These are phyloP conservation scores for Mortierella antarctica DNA, from an alignment of 192 early-diverging fungal genomes.

Conservation along the genomic window DNA sequence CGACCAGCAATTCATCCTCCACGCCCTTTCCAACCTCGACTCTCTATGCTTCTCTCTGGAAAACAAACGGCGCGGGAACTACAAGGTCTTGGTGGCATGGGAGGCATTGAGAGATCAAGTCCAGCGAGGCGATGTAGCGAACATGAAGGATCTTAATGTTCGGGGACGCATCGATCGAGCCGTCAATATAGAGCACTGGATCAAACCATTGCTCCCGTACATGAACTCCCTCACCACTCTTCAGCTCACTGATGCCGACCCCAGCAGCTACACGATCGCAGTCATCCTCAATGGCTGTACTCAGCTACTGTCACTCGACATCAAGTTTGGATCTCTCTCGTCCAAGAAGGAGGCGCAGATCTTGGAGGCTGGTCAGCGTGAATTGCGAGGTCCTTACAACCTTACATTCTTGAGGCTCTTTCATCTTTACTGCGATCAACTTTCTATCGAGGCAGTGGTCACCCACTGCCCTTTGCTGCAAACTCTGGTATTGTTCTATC, in stretches of 20 bases:
- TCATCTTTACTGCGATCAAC: background rate
- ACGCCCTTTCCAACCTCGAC: background rate
- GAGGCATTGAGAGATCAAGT: constrained; percentile 3
- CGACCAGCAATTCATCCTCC: constrained; percentile 6
- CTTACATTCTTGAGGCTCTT: background rate
- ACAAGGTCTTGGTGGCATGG: constrained; percentile 9
- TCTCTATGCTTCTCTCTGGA: background rate
- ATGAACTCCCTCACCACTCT: constrained; percentile 1
- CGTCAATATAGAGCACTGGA: background rate
- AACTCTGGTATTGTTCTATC: background rate
- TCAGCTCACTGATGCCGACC: background rate
- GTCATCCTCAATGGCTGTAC: constrained; percentile 1
- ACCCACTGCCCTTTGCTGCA: background rate
- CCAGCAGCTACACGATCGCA: constrained; percentile 3
- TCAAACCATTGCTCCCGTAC: constrained; percentile 11
- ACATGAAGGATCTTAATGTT: too few species aligned
- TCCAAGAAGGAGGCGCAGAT: background rate
- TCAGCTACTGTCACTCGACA: background rate
- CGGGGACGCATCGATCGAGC: background rate
- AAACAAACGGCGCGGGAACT: background rate
- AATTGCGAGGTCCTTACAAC: background rate
- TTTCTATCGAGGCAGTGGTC: background rate
- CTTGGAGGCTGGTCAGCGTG: background rate
- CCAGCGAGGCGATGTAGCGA: background rate
- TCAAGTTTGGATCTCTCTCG: background rate